phyloP scores from a whole-genome alignment of 2,329 filamentous ascomycete genomes.

The Cercospora sp. region DNA sequence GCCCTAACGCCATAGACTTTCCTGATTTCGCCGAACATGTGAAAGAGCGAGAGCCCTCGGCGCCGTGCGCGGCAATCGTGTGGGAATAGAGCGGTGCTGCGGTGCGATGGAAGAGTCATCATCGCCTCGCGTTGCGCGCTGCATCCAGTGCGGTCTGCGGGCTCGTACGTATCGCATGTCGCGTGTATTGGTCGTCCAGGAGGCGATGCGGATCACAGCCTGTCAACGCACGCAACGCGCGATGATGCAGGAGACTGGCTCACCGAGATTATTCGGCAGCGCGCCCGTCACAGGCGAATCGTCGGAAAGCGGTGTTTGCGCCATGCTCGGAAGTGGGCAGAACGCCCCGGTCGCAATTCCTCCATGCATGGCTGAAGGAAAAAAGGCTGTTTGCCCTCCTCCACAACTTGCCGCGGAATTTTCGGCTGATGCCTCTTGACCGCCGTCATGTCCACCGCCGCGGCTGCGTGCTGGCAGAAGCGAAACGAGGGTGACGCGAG shows the following conservation, averaged over 20 bases:
- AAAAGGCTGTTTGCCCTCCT: not conserved
- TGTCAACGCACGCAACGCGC: not conserved
- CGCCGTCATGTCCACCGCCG: conserved; percentile 1
- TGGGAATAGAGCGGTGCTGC: not conserved
- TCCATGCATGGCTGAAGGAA: not conserved
- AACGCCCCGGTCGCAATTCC: not conserved
- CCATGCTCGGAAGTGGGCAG: conserved; percentile 1
- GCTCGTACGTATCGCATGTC: not conserved
- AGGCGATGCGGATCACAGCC: not conserved
- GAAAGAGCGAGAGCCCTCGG: conserved; percentile 4
- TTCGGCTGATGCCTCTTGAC: conserved; percentile 5
- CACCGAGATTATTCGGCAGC: not conserved
- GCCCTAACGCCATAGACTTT: conserved; percentile 9
- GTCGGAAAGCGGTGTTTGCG: not conserved
- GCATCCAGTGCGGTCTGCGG: not conserved
- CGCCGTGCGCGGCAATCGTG: not conserved
- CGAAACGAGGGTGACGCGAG: conserved; percentile 9
- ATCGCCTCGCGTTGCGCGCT: not conserved
- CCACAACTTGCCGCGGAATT: conserved; percentile 4
- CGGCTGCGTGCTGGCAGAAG: not conserved
- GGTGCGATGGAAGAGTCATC: not conserved
- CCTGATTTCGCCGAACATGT: conserved; percentile 14
- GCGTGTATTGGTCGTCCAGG: not conserved
- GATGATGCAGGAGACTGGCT: not conserved
- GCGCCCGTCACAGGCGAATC: not conserved